These are phyloP conservation scores for Fusarium domesticum DNA, from an alignment of 2,329 filamentous ascomycete genomes.

Conservation along the genomic window DNA sequence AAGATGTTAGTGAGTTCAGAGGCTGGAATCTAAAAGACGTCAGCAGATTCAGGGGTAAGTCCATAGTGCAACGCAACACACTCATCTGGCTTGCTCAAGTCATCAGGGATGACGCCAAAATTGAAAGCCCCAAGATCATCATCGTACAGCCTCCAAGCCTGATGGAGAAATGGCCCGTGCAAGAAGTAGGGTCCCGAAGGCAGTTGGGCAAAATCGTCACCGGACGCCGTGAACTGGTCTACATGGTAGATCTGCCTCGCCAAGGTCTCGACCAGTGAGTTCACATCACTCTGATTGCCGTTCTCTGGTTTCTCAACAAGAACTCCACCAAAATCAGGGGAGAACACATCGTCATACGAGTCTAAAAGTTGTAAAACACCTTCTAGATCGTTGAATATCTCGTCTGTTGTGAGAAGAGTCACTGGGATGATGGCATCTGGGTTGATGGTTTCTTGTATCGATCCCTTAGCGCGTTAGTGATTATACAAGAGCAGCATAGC, in stretches of 20 bases:
- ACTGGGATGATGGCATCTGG: slow-evolving; percentile 41
- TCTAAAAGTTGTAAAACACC: slow-evolving; percentile 33
- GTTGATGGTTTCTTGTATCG: slow-evolving; percentile 42
- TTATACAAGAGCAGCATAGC: neutral
- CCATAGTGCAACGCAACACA: slow-evolving; percentile 12
- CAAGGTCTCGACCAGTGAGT: neutral
- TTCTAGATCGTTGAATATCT: slow-evolving; percentile 39
- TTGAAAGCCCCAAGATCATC: slow-evolving; percentile 38
- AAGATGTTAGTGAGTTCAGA: slow-evolving; percentile 26
- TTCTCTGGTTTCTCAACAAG: slow-evolving; percentile 38
- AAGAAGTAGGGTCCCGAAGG: slow-evolving; percentile 43
- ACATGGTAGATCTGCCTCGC: slow-evolving; percentile 23
- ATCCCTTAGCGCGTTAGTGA: slow-evolving; percentile 31
- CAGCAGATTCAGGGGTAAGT: neutral
- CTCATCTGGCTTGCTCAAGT: slow-evolving; percentile 26
- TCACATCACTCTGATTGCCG: slow-evolving; percentile 10
- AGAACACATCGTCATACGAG: slow-evolving; percentile 39
- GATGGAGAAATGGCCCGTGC: slow-evolving; percentile 40
- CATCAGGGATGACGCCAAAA: slow-evolving; percentile 38
- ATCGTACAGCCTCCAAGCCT: slow-evolving; percentile 42
- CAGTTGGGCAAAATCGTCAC: slow-evolving; percentile 25
- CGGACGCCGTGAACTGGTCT: slow-evolving; percentile 13
- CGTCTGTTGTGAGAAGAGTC: slow-evolving; percentile 38
- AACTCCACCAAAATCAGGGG: slow-evolving; percentile 37
- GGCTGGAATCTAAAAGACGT: slow-evolving; percentile 31